A percentile compares a stretch with the other conserved stretches of the same genome.
Evolutionary conservation across 495 filamentous ascomycete genomes (phyloP).

Genomic region (Penicillium angulare): DNA sequence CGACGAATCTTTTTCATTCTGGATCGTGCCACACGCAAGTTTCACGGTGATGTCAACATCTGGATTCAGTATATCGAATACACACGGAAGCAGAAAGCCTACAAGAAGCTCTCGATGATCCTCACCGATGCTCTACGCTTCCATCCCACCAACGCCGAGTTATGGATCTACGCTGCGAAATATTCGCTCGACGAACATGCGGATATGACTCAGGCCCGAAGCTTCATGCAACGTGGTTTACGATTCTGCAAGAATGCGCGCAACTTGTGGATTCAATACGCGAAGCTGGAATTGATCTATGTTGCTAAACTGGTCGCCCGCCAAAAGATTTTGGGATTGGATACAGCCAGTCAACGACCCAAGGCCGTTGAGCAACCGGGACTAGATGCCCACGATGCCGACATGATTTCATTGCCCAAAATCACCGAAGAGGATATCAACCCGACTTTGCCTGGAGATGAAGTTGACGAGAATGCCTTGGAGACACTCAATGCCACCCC

Average conservation of each 20-base stretch:
- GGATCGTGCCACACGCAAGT: conserved; percentile 81
- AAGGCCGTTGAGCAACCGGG: conserved; percentile 40
- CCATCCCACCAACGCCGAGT: conserved; percentile 75
- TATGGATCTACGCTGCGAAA: conserved; percentile 86
- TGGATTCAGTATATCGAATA: conserved; percentile 93
- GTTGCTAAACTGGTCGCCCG: conserved; percentile 72
- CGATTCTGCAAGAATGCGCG: conserved; percentile 76
- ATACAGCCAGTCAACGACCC: conserved; percentile 45
- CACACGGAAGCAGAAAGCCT: conserved; percentile 69
- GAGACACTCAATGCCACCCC: conserved; percentile 72
- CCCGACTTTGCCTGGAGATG: conserved; percentile 50
- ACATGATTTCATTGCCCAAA: conserved; percentile 61
- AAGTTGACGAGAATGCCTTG: conserved; percentile 50
- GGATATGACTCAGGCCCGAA: conserved; percentile 81
- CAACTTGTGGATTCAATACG: conserved; percentile 83
- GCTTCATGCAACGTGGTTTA: conserved; percentile 84
- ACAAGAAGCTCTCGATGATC: conserved; percentile 74
- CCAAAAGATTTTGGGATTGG: conserved; percentile 67
- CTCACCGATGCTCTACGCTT: conserved; percentile 76
- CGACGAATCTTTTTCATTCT: conserved; percentile 84
- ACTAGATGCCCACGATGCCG: conserved; percentile 39
- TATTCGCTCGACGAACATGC: conserved; percentile 70
- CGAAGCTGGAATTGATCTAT: conserved; percentile 89
- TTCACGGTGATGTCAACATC: conserved; percentile 76
- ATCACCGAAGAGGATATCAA: conserved; percentile 68